Evolutionary conservation across 345 rosid genomes (phyloP), one percentile per base, ranked within the genome.

Genomic region (Melastoma malabathricum): DNA sequence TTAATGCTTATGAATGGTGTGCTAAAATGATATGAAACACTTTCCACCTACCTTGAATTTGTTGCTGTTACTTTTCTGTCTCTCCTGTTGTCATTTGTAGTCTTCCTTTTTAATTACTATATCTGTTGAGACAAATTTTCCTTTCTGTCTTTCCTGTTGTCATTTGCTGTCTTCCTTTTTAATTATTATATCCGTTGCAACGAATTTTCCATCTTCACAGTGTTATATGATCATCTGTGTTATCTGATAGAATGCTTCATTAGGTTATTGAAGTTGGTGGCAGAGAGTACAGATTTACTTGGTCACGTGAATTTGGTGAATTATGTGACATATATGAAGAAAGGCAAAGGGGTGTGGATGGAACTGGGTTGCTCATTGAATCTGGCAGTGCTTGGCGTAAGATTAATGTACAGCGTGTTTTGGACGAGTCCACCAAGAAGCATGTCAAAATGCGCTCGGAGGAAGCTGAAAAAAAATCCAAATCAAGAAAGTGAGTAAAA

Each of bases 341-440:
- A 63, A 69, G 68, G 50, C 74, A 73, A 66, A 74, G 80, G 68
- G 80, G 86, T 57, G 87, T 78, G 75, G 87, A 74, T 67, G 89
- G 87, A 57, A 72, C 80, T 55, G 96, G 96, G 66, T 58, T 84
- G 68, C 81, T 87, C 62, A 72, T 92, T 69, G 96, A 92, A 75
- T 77, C 96, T 66, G 98, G 98, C 46, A 69, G 76, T 84, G 89
- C 93, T 38, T 92, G 96, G 95, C 78, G 95, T 38, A 87, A 92
- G 68, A 55, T 92, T 59, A 86, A 90, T 52, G 86, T 90, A 59
- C 93, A 87, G 63, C 83, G 96, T 49, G 64, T 79, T 64, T 71
- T 92, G 77, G 96, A 92, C 25, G 98, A 92, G 71, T 84, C 95
- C 47, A 78, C 86, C 48, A 84, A 67, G 16, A 92, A 80, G 68